Percentiles rank a stretch among this genome's conserved stretches.
phyloP scores from a whole-genome alignment of 495 filamentous ascomycete genomes.

The Aspergillus nanangensis region DNA sequence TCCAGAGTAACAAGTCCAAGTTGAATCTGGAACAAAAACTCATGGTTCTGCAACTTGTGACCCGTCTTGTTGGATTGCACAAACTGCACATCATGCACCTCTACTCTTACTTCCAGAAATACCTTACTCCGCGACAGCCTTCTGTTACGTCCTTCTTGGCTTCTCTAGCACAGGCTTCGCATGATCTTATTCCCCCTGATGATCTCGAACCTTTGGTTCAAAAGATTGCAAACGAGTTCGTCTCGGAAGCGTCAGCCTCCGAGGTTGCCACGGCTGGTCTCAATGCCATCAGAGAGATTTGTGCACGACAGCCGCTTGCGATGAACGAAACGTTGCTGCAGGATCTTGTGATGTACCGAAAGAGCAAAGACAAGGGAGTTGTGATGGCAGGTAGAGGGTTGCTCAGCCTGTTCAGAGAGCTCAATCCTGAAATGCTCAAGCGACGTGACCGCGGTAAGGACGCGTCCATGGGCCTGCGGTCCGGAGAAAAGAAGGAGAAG shows the following conservation, averaged over 20 bases:
- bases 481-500: conserved; percentile 62
- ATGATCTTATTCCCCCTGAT: conserved; percentile 90
- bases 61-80: conserved; percentile 87
- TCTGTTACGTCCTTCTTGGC: conserved; percentile 94
- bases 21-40: conserved; percentile 90
- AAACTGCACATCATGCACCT: conserved; percentile 81
- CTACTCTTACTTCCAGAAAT: conserved; percentile 84
- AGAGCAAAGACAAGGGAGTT: conserved; percentile 95
- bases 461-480: conserved; percentile 75
- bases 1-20: conserved; percentile 81
- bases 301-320: conserved; percentile 83
- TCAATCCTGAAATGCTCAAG: conserved; percentile 83
- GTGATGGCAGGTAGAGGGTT: conserved; percentile 95
- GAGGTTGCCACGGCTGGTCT: conserved; percentile 91
- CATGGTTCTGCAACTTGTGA: conserved; percentile 80
- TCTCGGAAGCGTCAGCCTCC: conserved; percentile 85
- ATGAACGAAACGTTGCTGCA: conserved; percentile 96
- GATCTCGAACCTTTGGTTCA: conserved; percentile 84
- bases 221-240: conserved; percentile 98
- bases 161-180: conserved; percentile 84
- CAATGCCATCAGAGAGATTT: conserved; percentile 93
- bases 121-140: conserved; percentile 80
- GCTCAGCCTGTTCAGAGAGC: conserved; percentile 83
- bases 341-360: conserved; percentile 92
- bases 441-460: conserved; percentile 89